Evolutionary conservation across 2,329 filamentous ascomycete genomes (phyloP).

Genomic region (Ophiostoma fasciatum): DNA sequence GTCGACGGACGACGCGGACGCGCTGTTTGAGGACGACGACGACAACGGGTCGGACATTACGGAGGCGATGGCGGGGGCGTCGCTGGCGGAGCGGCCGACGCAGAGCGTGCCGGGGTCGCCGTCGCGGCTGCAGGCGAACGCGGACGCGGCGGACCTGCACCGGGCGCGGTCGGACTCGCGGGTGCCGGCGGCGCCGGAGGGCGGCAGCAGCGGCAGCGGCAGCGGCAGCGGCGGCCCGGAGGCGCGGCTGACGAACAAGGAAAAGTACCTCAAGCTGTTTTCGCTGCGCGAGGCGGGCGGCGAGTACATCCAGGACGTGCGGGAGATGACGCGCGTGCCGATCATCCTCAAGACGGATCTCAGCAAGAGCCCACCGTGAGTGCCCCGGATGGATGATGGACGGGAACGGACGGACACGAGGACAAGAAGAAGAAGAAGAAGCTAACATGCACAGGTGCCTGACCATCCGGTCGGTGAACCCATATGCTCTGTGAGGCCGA

Average conservation of each 20-base stretch:
- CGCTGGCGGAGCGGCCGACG: slow-evolving; percentile 73
- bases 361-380: slow-evolving; percentile 98
- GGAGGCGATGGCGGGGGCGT: slow-evolving; percentile 85
- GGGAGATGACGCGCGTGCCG: slow-evolving; percentile 94
- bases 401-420: no score
- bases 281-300: slow-evolving; percentile 80
- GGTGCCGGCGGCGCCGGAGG: slow-evolving; percentile 53
- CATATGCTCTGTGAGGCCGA: slow-evolving; percentile 43
- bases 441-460: slow-evolving; percentile 48
- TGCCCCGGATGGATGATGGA: slow-evolving; percentile 20
- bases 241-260: slow-evolving; percentile 74
- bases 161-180: slow-evolving; percentile 91
- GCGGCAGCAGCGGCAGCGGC: no score
- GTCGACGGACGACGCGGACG: slow-evolving; percentile 82
- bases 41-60: slow-evolving; percentile 77
- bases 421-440: no score
- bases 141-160: slow-evolving; percentile 51
- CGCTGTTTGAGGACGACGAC: slow-evolving; percentile 89
- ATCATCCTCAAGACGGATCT: slow-evolving; percentile 97
- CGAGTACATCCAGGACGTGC: slow-evolving; percentile 95
- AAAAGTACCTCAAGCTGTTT: slow-evolving; percentile 89
- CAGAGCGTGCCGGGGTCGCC: slow-evolving; percentile 93
- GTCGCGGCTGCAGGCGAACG: slow-evolving; percentile 53
- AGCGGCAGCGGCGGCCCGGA: slow-evolving; percentile 33
- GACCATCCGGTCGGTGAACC: slow-evolving; percentile 73